These are phyloP conservation scores for Actinomortierella ambigua DNA, from an alignment of 371 early-diverging fungal genomes.

Conservation along the genomic window DNA sequence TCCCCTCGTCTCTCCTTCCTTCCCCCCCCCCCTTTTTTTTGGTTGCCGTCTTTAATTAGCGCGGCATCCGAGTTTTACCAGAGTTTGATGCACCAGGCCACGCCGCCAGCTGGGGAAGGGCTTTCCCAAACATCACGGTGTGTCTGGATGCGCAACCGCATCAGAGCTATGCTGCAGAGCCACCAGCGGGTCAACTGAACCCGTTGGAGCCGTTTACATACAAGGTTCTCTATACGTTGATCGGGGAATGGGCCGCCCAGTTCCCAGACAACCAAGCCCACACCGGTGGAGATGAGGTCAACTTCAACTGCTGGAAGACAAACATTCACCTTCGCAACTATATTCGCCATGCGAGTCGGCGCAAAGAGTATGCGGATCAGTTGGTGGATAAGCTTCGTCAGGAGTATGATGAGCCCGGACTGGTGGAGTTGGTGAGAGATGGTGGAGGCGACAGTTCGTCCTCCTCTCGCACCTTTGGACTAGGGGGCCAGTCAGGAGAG, in stretches of 20 bases:
- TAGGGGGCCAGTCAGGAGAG: conserved; percentile 16
- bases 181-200: conserved; percentile 76
- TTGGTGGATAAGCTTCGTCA: neutral
- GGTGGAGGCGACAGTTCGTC: neutral
- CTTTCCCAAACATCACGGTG: conserved; percentile 35
- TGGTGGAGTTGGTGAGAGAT: too few relatives aligned
- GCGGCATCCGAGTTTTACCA: neutral
- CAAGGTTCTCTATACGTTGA: conserved; percentile 59
- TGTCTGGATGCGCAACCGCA: conserved; percentile 37
- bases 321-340: conserved; percentile 12
- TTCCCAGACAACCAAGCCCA: conserved; percentile 77
- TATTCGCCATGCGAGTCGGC: neutral
- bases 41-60: neutral
- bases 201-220: conserved; percentile 61
- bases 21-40: neutral
- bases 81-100: conserved; percentile 75
- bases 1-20: too few relatives aligned
- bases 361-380: too few relatives aligned
- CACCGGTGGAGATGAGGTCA: conserved; percentile 81
- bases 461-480: too few relatives aligned
- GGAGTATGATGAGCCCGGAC: neutral
- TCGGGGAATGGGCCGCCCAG: conserved; percentile 62
- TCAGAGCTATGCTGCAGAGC: conserved; percentile 62
- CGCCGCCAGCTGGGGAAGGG: conserved; percentile 52
- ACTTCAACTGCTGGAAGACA: conserved; percentile 64